These are phyloP conservation scores for Astragalus glycyphyllos DNA, from an alignment of 306 rosid species.

Conservation along the genomic window DNA sequence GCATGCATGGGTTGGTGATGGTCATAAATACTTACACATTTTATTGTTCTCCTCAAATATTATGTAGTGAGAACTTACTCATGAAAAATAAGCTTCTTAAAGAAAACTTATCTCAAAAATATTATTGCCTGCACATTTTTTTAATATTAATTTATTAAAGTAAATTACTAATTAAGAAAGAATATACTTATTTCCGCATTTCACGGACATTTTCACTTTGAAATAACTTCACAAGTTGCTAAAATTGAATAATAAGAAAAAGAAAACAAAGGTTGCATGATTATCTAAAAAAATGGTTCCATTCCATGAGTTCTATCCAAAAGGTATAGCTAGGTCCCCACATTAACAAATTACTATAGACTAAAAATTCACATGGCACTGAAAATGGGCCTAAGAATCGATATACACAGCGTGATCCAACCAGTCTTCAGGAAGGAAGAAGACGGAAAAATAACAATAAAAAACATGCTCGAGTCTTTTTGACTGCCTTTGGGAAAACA, in stretches of 20 bases:
- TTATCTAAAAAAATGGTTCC: too few relatives aligned
- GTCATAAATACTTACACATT: too few relatives aligned
- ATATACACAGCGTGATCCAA: constrained; percentile 24
- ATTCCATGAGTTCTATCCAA: background rate
- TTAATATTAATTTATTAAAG: too few relatives aligned
- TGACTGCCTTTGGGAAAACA: constrained; percentile 17
- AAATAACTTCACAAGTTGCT: background rate
- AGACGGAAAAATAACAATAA: background rate
- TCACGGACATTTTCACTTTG: background rate
- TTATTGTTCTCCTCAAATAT: too few relatives aligned
- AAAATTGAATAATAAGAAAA: constrained; percentile 4
- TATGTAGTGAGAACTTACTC: too few relatives aligned
- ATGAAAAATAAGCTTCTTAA: too few relatives aligned
- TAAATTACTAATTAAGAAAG: too few relatives aligned
- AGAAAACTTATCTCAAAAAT: too few relatives aligned
- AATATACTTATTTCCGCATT: background rate
- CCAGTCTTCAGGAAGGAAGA: constrained; percentile 10
- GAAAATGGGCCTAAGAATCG: too few relatives aligned
- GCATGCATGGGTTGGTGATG: too few relatives aligned
- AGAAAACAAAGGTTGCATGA: constrained; percentile 3
- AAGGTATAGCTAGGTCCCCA: constrained; percentile 20
- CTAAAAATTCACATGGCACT: too few relatives aligned
- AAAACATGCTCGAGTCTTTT: constrained; percentile 9
- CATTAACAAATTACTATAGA: background rate
- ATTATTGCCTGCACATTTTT: too few relatives aligned